Conservation (phyloP, 192 early-diverging fungal species). For the Rhizophagus sp. region DNA sequence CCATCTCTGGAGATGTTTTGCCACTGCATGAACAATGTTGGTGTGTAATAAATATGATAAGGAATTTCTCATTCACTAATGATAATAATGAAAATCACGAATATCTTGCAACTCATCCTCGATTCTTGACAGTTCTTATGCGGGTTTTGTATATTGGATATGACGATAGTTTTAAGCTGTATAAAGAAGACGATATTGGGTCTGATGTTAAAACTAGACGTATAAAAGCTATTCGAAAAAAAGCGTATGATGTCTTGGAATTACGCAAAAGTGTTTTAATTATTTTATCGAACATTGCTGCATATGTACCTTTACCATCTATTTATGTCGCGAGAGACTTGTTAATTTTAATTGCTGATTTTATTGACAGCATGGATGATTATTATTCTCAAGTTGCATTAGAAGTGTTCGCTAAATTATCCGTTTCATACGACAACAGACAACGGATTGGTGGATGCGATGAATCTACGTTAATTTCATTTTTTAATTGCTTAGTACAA, state of each 20-base stretch:
- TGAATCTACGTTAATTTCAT: conserved; percentile 35
- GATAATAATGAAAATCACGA: conserved; percentile 47
- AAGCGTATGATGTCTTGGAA: conserved; percentile 51
- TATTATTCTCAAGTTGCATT: conserved; percentile 64
- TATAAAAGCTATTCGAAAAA: conserved; percentile 10
- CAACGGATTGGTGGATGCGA: conserved; percentile 40
- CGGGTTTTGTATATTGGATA: conserved; percentile 30
- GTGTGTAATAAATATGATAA: conserved; percentile 52
- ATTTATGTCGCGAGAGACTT: conserved; percentile 42
- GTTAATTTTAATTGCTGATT: conserved; percentile 50
- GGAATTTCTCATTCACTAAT: conserved; percentile 57
- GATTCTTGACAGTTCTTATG: conserved; percentile 45
- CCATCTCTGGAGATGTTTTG: conserved; percentile 38
- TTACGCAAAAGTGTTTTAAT: conserved; percentile 65
- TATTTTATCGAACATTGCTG: conserved; percentile 64
- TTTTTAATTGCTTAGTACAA: conserved; percentile 39
- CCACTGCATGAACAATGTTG: conserved; percentile 51
- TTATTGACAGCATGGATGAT: conserved; percentile 51
- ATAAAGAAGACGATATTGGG: not conserved
- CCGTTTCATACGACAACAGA: conserved; percentile 57
- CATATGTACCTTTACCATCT: conserved; percentile 46
- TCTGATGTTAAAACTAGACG: not conserved
- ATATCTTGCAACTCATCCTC: conserved; percentile 47
- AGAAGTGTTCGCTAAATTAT: conserved; percentile 62
- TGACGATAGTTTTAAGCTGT: not conserved